These are phyloP conservation scores for Emergomyces pasteurianus DNA, from an alignment of 2,329 filamentous ascomycete genomes.

Conservation along the genomic window DNA sequence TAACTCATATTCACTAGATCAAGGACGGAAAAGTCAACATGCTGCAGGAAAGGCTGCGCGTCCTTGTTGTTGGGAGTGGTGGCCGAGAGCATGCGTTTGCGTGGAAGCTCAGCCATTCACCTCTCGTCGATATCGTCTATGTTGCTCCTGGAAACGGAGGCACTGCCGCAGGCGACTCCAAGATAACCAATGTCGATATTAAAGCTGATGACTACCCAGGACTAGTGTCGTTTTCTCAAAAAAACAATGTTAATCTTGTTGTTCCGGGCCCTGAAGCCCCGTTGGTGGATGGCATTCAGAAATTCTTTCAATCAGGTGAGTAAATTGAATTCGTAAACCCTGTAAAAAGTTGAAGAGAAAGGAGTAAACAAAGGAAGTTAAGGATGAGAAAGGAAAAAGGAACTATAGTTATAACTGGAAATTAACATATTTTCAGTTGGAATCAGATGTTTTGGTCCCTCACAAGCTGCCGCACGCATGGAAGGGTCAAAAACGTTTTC, in stretches of 20 bases:
- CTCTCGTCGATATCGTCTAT: slow-evolving; percentile 61
- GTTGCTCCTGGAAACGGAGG: slow-evolving; percentile 74
- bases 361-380: background rate
- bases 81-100: slow-evolving; percentile 89
- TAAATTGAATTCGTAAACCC: slow-evolving; percentile 8
- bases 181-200: slow-evolving; percentile 62
- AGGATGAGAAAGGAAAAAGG: background rate
- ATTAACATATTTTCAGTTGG: slow-evolving; percentile 36
- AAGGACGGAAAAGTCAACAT: slow-evolving; percentile 17
- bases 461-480: slow-evolving; percentile 70
- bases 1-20: background rate
- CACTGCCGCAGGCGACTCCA: slow-evolving; percentile 51
- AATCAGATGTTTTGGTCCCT: slow-evolving; percentile 77
- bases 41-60: slow-evolving; percentile 43
- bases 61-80: slow-evolving; percentile 85
- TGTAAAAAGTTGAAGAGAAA: background rate
- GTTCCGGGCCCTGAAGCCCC: slow-evolving; percentile 87
- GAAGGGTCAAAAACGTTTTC: slow-evolving; percentile 96
- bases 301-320: slow-evolving; percentile 56
- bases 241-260: slow-evolving; percentile 65
- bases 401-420: background rate
- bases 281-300: slow-evolving; percentile 82
- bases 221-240: slow-evolving; percentile 62
- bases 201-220: slow-evolving; percentile 64
- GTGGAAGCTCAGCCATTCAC: slow-evolving; percentile 83